Base-by-base conservation (phyloP, 1,284 basidiomycete species). In the Ceratobasidium sp. region DNA sequence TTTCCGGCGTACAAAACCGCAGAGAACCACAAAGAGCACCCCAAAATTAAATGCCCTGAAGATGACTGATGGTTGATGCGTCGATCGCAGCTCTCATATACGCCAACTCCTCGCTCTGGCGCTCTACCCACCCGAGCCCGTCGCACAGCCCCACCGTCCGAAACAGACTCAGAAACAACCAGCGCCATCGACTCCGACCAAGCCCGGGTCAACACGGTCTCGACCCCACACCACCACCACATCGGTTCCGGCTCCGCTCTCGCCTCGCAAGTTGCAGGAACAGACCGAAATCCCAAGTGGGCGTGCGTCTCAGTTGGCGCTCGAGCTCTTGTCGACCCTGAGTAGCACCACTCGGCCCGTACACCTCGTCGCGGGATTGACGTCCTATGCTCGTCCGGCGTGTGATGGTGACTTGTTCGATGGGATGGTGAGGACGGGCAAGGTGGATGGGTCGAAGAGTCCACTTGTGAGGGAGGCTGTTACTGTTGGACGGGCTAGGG, bases 21-120 rank as follows among this genome's bases (percentile, higher is more conserved):
- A n/a, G n/a, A n/a, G n/a, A n/a, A n/a, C n/a, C n/a, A n/a, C n/a
- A n/a, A n/a, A n/a, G n/a, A n/a, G n/a, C n/a, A n/a, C 32, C 14
- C 28, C 52, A 30, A 6, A n/a, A 9, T 23, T 50, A 50, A 7
- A 30, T 32, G 5, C 32, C 55, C 28, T 9, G 6, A n/a, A 35
- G 35, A n/a, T 16, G 14, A 58, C 35, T 38, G 11, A 58, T 16
- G n/a, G 6, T 58, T 28, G n/a, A 6, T 44, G 52, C n/a, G 30
- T 32, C 16, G 5, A 16, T 35, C 23, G 14, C 35, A 67, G 63
- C 18, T 67, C 63, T 11, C 49, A 67, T 52, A 54, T 67, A 8
- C 63, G 63, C 28, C 63, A 67, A 23, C 26, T 67, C 26, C 21
- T 67, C 16, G 63, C 49, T 6, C 50, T 67, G 9, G 63, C 63